Evolutionary conservation across 2,329 filamentous ascomycete species (phyloP).

Genomic region (Fusarium drepaniforme): DNA sequence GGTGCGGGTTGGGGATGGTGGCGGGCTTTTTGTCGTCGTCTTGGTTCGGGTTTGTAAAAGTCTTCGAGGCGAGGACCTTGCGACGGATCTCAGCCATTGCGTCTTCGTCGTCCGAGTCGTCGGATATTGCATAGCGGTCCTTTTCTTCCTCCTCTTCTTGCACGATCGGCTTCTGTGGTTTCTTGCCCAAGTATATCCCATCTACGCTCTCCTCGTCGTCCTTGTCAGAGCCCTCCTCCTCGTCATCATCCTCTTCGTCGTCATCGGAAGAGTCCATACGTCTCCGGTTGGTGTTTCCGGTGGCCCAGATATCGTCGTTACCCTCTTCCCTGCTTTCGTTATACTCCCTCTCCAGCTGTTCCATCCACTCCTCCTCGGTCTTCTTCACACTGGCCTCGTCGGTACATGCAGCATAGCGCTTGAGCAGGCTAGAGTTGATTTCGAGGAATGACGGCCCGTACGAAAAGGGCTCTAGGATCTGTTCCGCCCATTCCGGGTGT

Average conservation of each 20-base stretch:
- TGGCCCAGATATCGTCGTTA: slow-evolving; percentile 86
- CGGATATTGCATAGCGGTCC: slow-evolving; percentile 82
- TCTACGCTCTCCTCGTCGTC: slow-evolving; percentile 63
- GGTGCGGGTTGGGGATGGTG: slow-evolving; percentile 70
- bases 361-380: slow-evolving; percentile 89
- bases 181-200: slow-evolving; percentile 72
- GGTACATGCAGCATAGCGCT: slow-evolving; percentile 85
- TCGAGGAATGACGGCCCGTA: slow-evolving; percentile 91
- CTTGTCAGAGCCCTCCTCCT: slow-evolving; percentile 59
- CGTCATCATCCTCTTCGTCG: slow-evolving; percentile 62
- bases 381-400: slow-evolving; percentile 87
- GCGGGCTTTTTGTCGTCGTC: slow-evolving; percentile 68
- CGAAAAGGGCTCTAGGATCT: slow-evolving; percentile 84
- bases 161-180: slow-evolving; percentile 50
- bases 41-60: slow-evolving; percentile 70
- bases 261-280: slow-evolving; percentile 67
- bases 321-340: slow-evolving; percentile 79
- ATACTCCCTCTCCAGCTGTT: slow-evolving; percentile 91
- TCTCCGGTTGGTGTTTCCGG: slow-evolving; percentile 85
- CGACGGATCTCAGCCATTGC: slow-evolving; percentile 94
- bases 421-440: slow-evolving; percentile 87
- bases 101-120: slow-evolving; percentile 82
- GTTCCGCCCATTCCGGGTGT: slow-evolving; percentile 88
- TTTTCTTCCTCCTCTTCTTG: slow-evolving; percentile 59
- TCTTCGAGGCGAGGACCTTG: slow-evolving; percentile 90